Evolutionary conservation across 306 rosid genomes (phyloP).

Genomic region (Prosopis cineraria): DNA sequence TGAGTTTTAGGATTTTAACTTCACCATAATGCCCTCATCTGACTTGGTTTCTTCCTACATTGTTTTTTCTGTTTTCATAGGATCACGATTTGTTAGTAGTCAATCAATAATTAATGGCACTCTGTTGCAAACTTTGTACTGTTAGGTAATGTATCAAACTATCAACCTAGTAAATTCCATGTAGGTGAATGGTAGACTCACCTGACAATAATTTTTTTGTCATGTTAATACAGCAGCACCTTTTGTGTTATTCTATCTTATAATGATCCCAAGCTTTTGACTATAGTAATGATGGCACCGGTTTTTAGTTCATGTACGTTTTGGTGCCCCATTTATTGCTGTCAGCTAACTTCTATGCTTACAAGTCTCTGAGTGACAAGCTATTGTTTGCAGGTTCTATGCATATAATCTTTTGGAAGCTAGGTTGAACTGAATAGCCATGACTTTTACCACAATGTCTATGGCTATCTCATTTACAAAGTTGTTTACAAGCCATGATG

Average conservation of each 20-base stretch:
- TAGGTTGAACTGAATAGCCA: constrained; percentile 21
- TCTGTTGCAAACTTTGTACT: background rate
- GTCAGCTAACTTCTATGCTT: background rate
- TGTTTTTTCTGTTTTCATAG: background rate
- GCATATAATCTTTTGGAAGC: constrained; percentile 29
- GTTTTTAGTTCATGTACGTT: constrained; percentile 8
- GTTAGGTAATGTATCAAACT: constrained; percentile 15
- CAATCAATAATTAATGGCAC: background rate
- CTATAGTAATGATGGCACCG: background rate
- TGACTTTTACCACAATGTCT: constrained; percentile 45
- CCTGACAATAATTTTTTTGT: background rate
- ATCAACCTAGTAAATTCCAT: constrained; percentile 9
- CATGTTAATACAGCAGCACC: background rate
- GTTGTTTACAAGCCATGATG: constrained; percentile 41
- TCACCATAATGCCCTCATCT: background rate
- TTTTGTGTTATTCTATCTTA: constrained; percentile 20
- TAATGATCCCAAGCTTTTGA: background rate
- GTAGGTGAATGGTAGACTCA: background rate
- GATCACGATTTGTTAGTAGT: constrained; percentile 16
- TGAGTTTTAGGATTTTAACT: background rate
- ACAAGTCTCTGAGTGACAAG: constrained; percentile 5
- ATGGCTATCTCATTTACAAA: constrained; percentile 49
- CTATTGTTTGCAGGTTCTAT: constrained; percentile 32
- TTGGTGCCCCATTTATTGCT: constrained; percentile 16
- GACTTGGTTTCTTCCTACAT: background rate